phyloP scores from a whole-genome alignment of 495 filamentous ascomycete species.

The Penicillium longicatenatum region DNA sequence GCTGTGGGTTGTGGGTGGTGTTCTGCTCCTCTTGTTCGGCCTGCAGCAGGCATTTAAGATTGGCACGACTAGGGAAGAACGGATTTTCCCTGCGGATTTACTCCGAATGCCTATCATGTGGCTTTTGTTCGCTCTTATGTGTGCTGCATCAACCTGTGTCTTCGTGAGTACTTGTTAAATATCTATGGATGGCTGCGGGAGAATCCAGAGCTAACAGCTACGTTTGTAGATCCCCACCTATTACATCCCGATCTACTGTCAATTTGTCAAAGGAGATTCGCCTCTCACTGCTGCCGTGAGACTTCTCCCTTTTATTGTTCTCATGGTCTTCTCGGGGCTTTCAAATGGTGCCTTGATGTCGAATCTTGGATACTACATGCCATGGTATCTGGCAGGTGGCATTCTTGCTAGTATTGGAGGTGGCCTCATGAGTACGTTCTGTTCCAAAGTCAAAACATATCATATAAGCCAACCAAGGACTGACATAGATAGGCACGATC shows the following conservation, averaged over 20 bases:
- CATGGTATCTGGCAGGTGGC: constrained; percentile 56
- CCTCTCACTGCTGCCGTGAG: constrained; percentile 54
- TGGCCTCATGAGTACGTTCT: constrained; percentile 47
- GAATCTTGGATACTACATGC: constrained; percentile 56
- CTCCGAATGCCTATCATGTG: constrained; percentile 22
- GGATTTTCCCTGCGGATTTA: constrained; percentile 58
- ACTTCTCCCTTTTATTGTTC: constrained; percentile 58
- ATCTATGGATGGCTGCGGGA: not conserved
- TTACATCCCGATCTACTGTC: constrained; percentile 57
- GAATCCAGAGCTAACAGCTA: not conserved
- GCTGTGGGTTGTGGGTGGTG: constrained; percentile 51
- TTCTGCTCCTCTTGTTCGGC: constrained; percentile 50
- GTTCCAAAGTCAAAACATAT: not conserved
- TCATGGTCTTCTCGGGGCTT: constrained; percentile 50
- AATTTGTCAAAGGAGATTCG: constrained; percentile 54
- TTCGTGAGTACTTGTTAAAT: constrained; percentile 11
- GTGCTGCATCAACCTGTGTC: constrained; percentile 15
- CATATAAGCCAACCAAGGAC: not conserved
- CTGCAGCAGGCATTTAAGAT: constrained; percentile 55
- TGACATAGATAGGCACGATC: constrained; percentile 9
- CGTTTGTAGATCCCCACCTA: constrained; percentile 34
- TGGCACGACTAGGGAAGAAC: constrained; percentile 46
- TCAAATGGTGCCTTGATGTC: constrained; percentile 53
- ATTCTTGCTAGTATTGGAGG: constrained; percentile 51
- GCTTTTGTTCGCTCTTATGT: constrained; percentile 36